Conservation (phyloP, 225 moss, liverwort and hornwort species). For the Antitrichia curtipendula region DNA sequence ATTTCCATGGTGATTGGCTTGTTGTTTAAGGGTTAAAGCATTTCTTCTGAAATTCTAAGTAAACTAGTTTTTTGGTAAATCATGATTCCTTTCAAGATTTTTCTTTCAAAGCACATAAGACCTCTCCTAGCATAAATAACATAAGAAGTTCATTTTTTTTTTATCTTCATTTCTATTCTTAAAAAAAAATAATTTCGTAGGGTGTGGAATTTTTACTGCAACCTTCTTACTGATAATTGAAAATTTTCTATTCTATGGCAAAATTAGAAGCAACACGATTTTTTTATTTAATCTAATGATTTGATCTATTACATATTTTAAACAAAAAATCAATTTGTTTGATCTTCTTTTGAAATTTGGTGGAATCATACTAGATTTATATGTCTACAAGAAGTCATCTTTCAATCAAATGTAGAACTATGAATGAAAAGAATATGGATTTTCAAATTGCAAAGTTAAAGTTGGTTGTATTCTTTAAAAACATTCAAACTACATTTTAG, state of each 20-base stretch:
- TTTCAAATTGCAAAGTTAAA: neutral
- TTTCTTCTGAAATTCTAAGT: no score
- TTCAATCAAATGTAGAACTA: neutral
- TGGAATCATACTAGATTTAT: neutral
- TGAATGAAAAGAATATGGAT: neutral
- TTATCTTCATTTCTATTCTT: neutral
- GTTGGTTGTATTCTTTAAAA: rapidly evolving
- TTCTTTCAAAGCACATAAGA: rapidly evolving
- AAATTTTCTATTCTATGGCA: neutral
- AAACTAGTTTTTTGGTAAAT: no score
- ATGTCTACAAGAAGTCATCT: neutral
- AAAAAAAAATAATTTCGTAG: rapidly evolving
- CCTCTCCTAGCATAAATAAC: rapidly evolving
- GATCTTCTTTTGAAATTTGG: neutral
- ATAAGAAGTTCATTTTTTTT: neutral
- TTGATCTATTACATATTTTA: neutral
- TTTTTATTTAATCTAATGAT: neutral
- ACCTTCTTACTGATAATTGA: no score
- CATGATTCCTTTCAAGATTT: no score
- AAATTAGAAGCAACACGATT: neutral
- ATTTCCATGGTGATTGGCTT: no score
- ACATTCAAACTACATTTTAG: neutral
- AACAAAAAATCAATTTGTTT: neutral
- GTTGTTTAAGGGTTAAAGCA: no score
- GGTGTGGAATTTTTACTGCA: rapidly evolving